phyloP scores from a whole-genome alignment of 208 protist genomes.

The Spongospora subterranea region DNA sequence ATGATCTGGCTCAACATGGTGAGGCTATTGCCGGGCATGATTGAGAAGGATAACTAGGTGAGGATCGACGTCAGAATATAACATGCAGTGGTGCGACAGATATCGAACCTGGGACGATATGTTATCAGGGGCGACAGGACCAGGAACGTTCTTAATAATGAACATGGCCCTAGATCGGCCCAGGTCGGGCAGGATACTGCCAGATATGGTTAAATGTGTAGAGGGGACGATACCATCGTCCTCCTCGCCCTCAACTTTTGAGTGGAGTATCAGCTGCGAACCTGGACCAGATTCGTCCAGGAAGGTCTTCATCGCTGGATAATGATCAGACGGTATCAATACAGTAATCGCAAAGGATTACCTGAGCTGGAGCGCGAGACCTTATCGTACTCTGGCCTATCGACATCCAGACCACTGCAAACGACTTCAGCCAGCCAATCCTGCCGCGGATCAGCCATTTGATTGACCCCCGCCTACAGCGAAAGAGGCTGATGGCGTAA shows the following conservation, averaged over 20 bases:
- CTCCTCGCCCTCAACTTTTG: constrained; percentile 19
- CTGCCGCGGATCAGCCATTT: background rate
- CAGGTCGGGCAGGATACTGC: background rate
- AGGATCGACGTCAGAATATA: background rate
- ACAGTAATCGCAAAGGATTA: background rate
- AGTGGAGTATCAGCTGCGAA: background rate
- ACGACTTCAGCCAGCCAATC: background rate
- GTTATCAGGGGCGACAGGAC: background rate
- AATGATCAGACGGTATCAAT: background rate
- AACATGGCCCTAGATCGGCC: background rate
- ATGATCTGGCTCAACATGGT: constrained; percentile 24
- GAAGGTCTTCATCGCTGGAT: background rate
- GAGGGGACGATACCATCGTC: background rate
- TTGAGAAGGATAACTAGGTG: constrained; percentile 17
- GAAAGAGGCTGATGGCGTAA: too few species aligned
- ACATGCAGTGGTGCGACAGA: background rate
- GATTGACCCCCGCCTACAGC: too few species aligned
- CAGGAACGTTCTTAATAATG: background rate
- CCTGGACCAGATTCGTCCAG: background rate
- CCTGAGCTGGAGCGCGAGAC: background rate
- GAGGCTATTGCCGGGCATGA: background rate
- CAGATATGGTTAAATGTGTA: background rate
- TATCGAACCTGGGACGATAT: background rate
- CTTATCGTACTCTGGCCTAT: background rate
- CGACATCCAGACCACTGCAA: background rate